Conservation (phyloP, 345 rosid species). For the Theobroma cacao region DNA sequence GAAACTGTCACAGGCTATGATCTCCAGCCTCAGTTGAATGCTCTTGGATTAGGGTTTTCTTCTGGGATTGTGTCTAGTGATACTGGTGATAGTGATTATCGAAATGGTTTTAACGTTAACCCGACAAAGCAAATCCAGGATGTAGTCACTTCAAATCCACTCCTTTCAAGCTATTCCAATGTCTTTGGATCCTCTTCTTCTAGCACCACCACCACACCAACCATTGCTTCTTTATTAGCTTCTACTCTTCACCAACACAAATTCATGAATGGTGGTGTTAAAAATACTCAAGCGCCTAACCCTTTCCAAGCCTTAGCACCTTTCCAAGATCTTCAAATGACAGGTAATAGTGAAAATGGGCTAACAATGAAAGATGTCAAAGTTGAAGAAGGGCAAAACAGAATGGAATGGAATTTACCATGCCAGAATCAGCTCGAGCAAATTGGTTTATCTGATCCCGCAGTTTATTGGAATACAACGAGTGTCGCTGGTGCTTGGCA, state of each 20-base stretch:
- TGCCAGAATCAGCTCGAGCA: conserved; percentile 47
- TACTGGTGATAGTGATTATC: conserved; percentile 11
- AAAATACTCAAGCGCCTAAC: conserved; percentile 34
- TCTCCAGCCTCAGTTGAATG: conserved; percentile 48
- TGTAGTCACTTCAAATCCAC: conserved; percentile 31
- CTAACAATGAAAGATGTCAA: conserved; percentile 40
- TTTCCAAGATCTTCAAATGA: conserved; percentile 51
- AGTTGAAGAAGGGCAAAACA: conserved; percentile 38
- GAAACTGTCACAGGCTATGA: conserved; percentile 46
- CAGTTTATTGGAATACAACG: conserved; percentile 45
- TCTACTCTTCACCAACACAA: conserved; percentile 54
- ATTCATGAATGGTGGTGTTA: conserved; percentile 32
- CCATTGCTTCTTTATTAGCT: conserved; percentile 49
- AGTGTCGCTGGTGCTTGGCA: conserved; percentile 58
- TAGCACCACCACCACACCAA: conserved; percentile 32
- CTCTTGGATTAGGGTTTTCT: conserved; percentile 68
- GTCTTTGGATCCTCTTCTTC: conserved; percentile 41
- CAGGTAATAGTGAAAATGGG: conserved; percentile 33
- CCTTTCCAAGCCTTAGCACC: conserved; percentile 40
- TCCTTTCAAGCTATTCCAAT: conserved; percentile 47
- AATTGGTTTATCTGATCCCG: conserved; percentile 55
- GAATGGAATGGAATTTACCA: conserved; percentile 30
- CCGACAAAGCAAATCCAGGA: conserved; percentile 38
- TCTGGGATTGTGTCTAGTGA: conserved; percentile 35
- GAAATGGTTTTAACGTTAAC: conserved; percentile 21